Base-by-base conservation (phyloP, 805 yeast species). In the Candida railenensis region DNA sequence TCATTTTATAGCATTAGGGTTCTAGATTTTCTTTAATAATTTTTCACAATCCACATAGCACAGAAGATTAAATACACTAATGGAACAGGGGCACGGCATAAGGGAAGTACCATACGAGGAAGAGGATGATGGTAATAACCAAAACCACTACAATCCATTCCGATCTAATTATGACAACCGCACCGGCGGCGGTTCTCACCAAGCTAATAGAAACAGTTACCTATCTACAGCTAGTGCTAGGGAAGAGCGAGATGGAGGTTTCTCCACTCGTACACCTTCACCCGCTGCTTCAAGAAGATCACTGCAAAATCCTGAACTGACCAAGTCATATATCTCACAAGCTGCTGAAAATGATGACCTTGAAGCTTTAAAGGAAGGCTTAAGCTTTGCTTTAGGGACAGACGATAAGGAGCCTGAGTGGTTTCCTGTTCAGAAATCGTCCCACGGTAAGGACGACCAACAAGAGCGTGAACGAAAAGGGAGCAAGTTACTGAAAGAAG, bases 301-400 rank as follows among this genome's bases (percentile, higher is more conserved):
- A n/a, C n/a, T n/a, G n/a, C n/a, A n/a, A n/a, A n/a, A n/a, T n/a
- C n/a, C n/a, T n/a, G n/a, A n/a, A n/a, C n/a, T n/a, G n/a, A n/a
- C 30, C 30, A 25, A 25, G 12, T 59, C 66, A 9, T 53, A 54
- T 34, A 41, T 63, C 22, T 54, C 56, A 21, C 59, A 59, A 15
- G 67, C 66, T 3, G 56, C 65, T 2, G 54, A 56, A 12, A 56
- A 53, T n/a, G 56, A 56, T 37, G 70, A 66, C 45, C 52, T 66
- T 25, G 61, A 60, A 33, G 70, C 69, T 30, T 51, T 68, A 25
- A 56, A 55, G 42, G 66, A 66, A 47, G 71, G 73, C 1, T 51
- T 68, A 9, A 56, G 55, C 28, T 60, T 62, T 47, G 74, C 73
- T 3, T 54, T 68, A n/a, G 73, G 73, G 4, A 51, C 59, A 3